Evolutionary conservation across 2,329 filamentous ascomycete genomes (phyloP).

Genomic region (Westerdykella aurantiaca): DNA sequence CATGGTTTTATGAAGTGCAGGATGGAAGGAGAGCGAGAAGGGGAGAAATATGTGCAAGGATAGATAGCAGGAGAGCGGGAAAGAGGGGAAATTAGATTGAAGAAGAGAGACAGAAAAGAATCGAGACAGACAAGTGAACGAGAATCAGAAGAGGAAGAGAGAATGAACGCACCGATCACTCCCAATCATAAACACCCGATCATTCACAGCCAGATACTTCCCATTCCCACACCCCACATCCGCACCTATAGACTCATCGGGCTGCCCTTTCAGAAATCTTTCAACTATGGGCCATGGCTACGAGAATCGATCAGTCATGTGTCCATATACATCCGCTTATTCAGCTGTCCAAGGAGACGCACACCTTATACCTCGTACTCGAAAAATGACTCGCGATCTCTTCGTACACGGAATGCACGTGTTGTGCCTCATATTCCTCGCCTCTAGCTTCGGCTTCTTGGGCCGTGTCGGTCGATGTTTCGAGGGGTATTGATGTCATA

Average conservation of each 20-base stretch:
- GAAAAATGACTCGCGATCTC: conserved; percentile 81
- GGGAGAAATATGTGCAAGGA: background rate
- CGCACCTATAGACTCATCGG: conserved; percentile 69
- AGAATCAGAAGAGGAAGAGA: background rate
- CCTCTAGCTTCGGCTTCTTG: conserved; percentile 27
- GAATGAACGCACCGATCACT: conserved; percentile 66
- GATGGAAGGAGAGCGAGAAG: too few relatives aligned
- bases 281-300: conserved; percentile 90
- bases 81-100: background rate
- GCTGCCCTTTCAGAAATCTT: conserved; percentile 62
- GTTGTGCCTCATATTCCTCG: conserved; percentile 68
- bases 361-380: conserved; percentile 65
- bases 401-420: conserved; percentile 91
- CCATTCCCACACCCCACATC: conserved; percentile 97
- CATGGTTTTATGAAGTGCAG: too few relatives aligned
- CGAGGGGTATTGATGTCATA: too few relatives aligned
- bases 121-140: background rate
- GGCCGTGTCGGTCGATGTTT: too few relatives aligned
- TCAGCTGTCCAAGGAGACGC: conserved; percentile 14
- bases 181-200: conserved; percentile 69
- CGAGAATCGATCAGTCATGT: background rate
- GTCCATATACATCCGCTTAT: background rate
- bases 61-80: background rate
- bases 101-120: background rate
- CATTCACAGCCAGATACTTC: conserved; percentile 83